Evolutionary conservation across 2,329 filamentous ascomycete genomes (phyloP).

Genomic region (Penicillium thymicola): DNA sequence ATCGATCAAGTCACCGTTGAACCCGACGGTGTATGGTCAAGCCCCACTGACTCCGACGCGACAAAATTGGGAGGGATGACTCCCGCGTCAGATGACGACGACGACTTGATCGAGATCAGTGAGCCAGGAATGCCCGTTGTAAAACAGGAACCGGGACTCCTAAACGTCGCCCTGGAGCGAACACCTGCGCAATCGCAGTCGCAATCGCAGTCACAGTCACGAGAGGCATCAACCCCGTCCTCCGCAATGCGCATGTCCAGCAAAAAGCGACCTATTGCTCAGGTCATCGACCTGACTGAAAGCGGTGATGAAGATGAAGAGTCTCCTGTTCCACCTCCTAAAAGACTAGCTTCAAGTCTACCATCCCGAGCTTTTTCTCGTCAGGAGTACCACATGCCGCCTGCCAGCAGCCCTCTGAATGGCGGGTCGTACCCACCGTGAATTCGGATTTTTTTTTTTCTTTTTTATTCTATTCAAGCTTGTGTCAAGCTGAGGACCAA

Average conservation of each 20-base stretch:
- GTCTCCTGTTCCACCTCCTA: conserved; percentile 36
- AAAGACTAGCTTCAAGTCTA: conserved; percentile 30
- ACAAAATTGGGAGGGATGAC: conserved; percentile 38
- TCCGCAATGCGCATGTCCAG: conserved; percentile 35
- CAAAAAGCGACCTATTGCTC: conserved; percentile 47
- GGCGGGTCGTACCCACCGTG: conserved; percentile 18
- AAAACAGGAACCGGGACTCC: conserved; percentile 35
- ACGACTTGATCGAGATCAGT: conserved; percentile 52
- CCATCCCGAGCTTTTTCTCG: conserved; percentile 21
- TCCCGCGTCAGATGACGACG: conserved; percentile 44
- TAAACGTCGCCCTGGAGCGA: conserved; percentile 28
- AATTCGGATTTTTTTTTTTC: conserved; percentile 10
- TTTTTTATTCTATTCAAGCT: conserved; percentile 6
- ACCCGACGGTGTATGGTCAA: conserved; percentile 75
- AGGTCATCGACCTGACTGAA: conserved; percentile 54
- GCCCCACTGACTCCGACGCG: conserved; percentile 44
- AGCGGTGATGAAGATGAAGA: conserved; percentile 53
- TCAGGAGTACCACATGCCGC: conserved; percentile 22
- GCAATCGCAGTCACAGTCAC: conserved; percentile 37
- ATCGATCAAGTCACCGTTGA: conserved; percentile 87
- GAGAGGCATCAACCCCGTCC: conserved; percentile 39
- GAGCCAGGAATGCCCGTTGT: conserved; percentile 35
- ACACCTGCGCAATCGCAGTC: conserved; percentile 37
- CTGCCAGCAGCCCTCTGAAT: conserved; percentile 21
- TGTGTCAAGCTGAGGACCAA: neutral